phyloP scores from a whole-genome alignment of 2,329 filamentous ascomycete genomes.

The Ophiostoma perfectum region DNA sequence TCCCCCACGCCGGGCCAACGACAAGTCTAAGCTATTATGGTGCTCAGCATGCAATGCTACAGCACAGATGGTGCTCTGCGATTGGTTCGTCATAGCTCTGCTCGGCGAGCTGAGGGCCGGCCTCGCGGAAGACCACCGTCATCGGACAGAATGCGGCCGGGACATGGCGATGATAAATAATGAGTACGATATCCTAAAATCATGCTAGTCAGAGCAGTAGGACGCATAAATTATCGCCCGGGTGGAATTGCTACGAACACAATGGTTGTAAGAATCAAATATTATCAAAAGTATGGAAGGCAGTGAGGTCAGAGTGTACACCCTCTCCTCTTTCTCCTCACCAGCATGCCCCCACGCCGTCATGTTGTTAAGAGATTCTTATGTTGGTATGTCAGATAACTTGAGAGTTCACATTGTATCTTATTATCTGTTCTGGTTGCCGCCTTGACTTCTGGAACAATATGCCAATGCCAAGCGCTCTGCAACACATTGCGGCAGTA shows the following conservation, averaged over 20 bases:
- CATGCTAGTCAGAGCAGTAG: too few species aligned
- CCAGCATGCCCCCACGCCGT: not conserved
- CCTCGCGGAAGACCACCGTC: not conserved
- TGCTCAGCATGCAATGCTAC: constrained; percentile 7
- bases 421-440: not conserved
- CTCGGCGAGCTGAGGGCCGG: too few species aligned
- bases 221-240: too few species aligned
- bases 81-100: too few species aligned
- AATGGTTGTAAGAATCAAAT: too few species aligned
- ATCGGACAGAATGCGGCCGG: not conserved
- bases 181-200: too few species aligned
- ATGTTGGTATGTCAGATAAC: too few species aligned
- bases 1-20: constrained; percentile 8
- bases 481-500: constrained; percentile 14
- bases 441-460: not conserved
- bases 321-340: not conserved
- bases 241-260: too few species aligned
- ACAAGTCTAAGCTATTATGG: not conserved
- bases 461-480: constrained; percentile 15
- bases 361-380: too few species aligned
- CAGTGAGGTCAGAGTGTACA: too few species aligned
- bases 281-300: too few species aligned
- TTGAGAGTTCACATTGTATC: too few species aligned
- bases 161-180: not conserved
- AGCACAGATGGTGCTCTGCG: not conserved